These are phyloP conservation scores for Botrytis hyacinthi DNA, from an alignment of 2,329 filamentous ascomycete species.

Conservation along the genomic window DNA sequence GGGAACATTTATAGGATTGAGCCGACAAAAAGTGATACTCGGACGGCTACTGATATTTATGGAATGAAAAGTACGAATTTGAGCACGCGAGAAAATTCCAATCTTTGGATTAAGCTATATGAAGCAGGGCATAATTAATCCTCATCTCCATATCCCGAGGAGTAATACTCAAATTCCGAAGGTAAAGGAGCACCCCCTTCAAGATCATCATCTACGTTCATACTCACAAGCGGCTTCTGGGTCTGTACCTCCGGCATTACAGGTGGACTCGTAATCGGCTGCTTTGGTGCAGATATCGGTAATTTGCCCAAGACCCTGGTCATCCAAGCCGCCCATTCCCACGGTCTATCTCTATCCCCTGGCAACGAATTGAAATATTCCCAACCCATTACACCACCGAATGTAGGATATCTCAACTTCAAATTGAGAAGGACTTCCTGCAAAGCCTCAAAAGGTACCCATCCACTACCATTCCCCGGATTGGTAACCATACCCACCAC, in stretches of 20 bases:
- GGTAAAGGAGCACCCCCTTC: slow-evolving; percentile 25
- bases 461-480: slow-evolving; percentile 68
- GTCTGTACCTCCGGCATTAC: background rate
- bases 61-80: background rate
- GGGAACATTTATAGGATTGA: background rate
- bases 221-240: background rate
- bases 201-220: slow-evolving; percentile 20
- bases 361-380: slow-evolving; percentile 86
- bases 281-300: background rate
- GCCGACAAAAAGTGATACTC: background rate
- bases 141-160: slow-evolving; percentile 26
- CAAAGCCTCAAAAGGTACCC: slow-evolving; percentile 58
- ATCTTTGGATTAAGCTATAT: background rate
- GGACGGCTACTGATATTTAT: background rate
- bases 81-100: no score
- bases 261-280: background rate
- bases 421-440: slow-evolving; percentile 56
- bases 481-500: slow-evolving; percentile 82
- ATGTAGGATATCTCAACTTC: slow-evolving; percentile 59
- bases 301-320: slow-evolving; percentile 26
- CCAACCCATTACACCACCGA: slow-evolving; percentile 93
- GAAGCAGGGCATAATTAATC: slow-evolving; percentile 17
- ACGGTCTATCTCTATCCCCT: slow-evolving; percentile 60
- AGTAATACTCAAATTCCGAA: slow-evolving; percentile 28
- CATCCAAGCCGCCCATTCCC: slow-evolving; percentile 76